These are phyloP conservation scores for Zymoseptoria passerinii DNA, from an alignment of 2,329 filamentous ascomycete genomes.

Conservation along the genomic window DNA sequence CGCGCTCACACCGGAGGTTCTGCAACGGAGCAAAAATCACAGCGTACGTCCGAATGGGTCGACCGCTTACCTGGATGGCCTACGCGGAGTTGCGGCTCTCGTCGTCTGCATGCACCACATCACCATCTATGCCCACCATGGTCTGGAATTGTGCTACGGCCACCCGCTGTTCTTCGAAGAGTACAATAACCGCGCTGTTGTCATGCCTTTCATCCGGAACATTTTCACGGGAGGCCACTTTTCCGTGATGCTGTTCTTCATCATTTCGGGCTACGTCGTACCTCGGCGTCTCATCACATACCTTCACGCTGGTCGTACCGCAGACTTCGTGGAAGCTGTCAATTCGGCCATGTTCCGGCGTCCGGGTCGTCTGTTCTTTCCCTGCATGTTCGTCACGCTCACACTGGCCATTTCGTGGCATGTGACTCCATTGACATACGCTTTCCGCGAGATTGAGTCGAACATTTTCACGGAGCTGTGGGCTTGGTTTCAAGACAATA, in stretches of 20 bases:
- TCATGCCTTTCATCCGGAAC: constrained; percentile 50
- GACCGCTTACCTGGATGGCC: constrained; percentile 55
- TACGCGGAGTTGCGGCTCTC: constrained; percentile 58
- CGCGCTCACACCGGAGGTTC: not conserved
- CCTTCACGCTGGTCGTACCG: constrained; percentile 26
- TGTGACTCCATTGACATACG: constrained; percentile 41
- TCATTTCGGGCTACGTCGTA: constrained; percentile 46
- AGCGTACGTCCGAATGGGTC: constrained; percentile 8
- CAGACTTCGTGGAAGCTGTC: constrained; percentile 35
- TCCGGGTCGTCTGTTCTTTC: constrained; percentile 42
- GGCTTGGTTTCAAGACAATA: constrained; percentile 46
- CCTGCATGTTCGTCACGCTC: constrained; percentile 48
- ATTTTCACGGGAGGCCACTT: constrained; percentile 56
- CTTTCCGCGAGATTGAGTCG: constrained; percentile 24
- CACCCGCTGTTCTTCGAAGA: constrained; percentile 26
- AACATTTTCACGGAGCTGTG: constrained; percentile 44
- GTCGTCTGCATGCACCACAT: constrained; percentile 57
- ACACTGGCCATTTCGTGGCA: constrained; percentile 48
- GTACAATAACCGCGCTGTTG: constrained; percentile 36
- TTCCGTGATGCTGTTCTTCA: constrained; percentile 46
- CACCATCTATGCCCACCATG: constrained; percentile 46
- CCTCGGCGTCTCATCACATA: constrained; percentile 34
- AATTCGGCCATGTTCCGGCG: constrained; percentile 43
- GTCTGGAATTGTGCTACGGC: constrained; percentile 34
- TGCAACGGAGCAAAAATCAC: constrained; percentile 1